Evolutionary conservation across 306 rosid genomes (phyloP), one percentile per base, ranked within the genome.

Genomic region (Cicer judaicum): DNA sequence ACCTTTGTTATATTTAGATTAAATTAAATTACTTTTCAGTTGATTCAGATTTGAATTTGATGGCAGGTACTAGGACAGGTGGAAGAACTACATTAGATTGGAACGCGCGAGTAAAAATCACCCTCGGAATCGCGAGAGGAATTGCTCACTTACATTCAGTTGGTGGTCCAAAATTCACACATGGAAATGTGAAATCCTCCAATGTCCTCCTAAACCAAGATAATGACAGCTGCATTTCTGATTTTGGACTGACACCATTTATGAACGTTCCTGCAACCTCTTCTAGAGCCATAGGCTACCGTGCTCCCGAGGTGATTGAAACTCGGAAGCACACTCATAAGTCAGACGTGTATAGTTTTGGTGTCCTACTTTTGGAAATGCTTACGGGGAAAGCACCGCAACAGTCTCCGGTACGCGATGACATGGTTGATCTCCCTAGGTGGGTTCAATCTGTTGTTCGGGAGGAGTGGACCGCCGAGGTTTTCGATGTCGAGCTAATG

Each of bases 401-500:
- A 55, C 90, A 81, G 77, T 93, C 98, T 41, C 98, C 98, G 0
- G 88, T 87, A 21, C 95, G 96, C 2, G 98, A 93, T 12, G 98
- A 93, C 53, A 87, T 86, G 92, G 98, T 85, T 73, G 98, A 93
- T 85, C 98, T 93, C 71, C 98, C 98, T 1, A 87, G 97, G 68
- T 93, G 98, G 98, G 98, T 93, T 39, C 98, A 91, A 64, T 93
- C 98, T 1, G 98, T 93, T 5, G 97, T 93, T 54, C 74, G 98
- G 85, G 98, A 93, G 78, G 98, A 93, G 83, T 93, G 98, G 98
- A 93, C 98, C 0, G 98, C 98, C 0, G 98, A 93, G 89, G 98
- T 93, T 50, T 93, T 93, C 2, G 98, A 93, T 19, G 93, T 91
- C 43, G 98, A 93, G 85, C 85, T 93, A 71, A 93, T 93, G 97